These are phyloP conservation scores for Carex scoparia DNA, from an alignment of 176 grass and related monocot species.

Conservation along the genomic window DNA sequence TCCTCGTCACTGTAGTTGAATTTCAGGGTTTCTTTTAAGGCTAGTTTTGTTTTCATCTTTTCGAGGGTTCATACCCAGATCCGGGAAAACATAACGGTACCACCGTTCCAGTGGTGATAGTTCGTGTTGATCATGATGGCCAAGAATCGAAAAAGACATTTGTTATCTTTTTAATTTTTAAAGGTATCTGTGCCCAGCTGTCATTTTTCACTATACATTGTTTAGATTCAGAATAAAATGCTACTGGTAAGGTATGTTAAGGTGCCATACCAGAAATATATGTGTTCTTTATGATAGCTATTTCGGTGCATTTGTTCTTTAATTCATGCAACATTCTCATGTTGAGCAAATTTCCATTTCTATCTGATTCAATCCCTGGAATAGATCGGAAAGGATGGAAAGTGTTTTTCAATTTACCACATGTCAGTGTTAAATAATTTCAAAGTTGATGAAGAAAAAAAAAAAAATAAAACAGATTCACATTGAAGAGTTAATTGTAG, in stretches of 20 bases:
- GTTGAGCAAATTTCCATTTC: not conserved
- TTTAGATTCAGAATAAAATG: not conserved
- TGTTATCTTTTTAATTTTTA: not conserved
- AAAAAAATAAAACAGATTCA: not conserved
- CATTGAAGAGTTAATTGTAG: no score
- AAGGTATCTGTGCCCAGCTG: not conserved
- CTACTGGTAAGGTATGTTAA: not conserved
- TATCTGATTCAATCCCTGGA: no score
- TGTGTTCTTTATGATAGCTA: not conserved
- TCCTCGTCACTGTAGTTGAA: not conserved
- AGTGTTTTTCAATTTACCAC: no score
- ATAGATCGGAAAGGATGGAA: no score
- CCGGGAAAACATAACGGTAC: not conserved
- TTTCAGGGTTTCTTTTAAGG: not conserved
- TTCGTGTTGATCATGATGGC: not conserved
- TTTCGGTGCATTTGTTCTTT: not conserved
- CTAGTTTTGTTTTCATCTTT: not conserved
- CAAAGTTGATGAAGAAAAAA: not conserved
- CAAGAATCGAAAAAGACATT: not conserved
- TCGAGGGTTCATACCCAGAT: not conserved
- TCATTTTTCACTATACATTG: not conserved
- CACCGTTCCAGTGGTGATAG: not conserved
- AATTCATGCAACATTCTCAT: not conserved
- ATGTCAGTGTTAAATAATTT: not conserved
- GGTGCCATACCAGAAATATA: not conserved